Evolutionary conservation across 2,329 filamentous ascomycete species (phyloP).

Genomic region (Dryadomyces quercus-mongolicae): DNA sequence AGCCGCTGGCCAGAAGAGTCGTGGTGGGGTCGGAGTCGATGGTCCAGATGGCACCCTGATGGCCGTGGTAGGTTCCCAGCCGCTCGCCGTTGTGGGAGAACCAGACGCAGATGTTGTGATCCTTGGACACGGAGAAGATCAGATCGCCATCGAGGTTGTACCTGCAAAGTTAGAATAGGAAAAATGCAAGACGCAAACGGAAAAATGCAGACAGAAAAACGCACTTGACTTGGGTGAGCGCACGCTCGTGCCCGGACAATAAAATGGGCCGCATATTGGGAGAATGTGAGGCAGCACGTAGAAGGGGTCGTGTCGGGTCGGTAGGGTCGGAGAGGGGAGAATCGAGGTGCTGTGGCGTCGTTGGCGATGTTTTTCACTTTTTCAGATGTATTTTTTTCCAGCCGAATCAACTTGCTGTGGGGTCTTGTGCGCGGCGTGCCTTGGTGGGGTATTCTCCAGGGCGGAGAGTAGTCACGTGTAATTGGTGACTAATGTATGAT

Average conservation of each 20-base stretch:
- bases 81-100: constrained; percentile 96
- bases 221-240: constrained; percentile 69
- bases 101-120: constrained; percentile 77
- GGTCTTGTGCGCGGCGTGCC: constrained; percentile 2
- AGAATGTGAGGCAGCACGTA: background rate
- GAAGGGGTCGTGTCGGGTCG: background rate
- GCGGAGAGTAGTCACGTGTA: background rate
- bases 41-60: constrained; percentile 97
- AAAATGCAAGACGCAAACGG: background rate
- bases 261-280: constrained; percentile 87
- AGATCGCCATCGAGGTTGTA: constrained; percentile 89
- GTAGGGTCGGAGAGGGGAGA: background rate
- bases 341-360: background rate
- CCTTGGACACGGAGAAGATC: constrained; percentile 18
- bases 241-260: constrained; percentile 91
- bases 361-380: constrained; percentile 2
- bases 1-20: constrained; percentile 84
- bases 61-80: constrained; percentile 89
- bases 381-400: constrained; percentile 1
- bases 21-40: constrained; percentile 91
- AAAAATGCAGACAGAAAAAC: background rate
- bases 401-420: constrained; percentile 2
- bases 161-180: constrained; percentile 26
- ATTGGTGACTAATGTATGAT: background rate
- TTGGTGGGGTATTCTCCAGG: constrained; percentile 1